phyloP scores from a whole-genome alignment of 2,329 filamentous ascomycete species.

The Emmonsia crescens region DNA sequence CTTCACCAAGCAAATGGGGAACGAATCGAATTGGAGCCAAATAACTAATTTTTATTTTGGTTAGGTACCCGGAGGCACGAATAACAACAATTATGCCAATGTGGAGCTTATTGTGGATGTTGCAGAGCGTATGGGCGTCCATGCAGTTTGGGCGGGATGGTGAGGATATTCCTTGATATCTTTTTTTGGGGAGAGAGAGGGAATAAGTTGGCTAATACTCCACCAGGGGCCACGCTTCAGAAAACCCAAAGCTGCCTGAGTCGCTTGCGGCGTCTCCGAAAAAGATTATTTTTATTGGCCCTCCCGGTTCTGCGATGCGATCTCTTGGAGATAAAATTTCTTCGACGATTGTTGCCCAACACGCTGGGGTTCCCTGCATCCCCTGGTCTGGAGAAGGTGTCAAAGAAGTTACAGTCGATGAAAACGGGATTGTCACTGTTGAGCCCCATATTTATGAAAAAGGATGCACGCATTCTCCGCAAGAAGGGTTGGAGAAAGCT shows the following conservation, averaged over 20 bases:
- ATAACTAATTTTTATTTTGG: slow-evolving; percentile 1
- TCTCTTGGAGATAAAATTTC: slow-evolving; percentile 99
- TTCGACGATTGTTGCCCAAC: slow-evolving; percentile 96
- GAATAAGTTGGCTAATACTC: slow-evolving; percentile 10
- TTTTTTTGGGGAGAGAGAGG: background rate
- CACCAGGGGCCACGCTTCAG: slow-evolving; percentile 83
- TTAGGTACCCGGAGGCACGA: slow-evolving; percentile 86
- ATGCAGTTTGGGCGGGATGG: slow-evolving; percentile 99
- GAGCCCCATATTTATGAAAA: slow-evolving; percentile 73
- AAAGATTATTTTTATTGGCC: slow-evolving; percentile 98
- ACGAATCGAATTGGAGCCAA: background rate
- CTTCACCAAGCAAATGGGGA: background rate
- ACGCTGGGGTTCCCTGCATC: slow-evolving; percentile 91
- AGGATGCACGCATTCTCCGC: slow-evolving; percentile 79
- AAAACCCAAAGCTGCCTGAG: slow-evolving; percentile 96
- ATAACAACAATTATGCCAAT: slow-evolving; percentile 99
- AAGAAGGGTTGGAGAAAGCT: slow-evolving; percentile 81
- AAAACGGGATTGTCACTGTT: slow-evolving; percentile 83
- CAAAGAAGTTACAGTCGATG: slow-evolving; percentile 65
- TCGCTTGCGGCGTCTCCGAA: slow-evolving; percentile 91
- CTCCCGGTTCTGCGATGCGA: slow-evolving; percentile 95
- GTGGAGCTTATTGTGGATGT: slow-evolving; percentile 98
- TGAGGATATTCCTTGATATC: slow-evolving; percentile 37
- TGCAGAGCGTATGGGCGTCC: slow-evolving; percentile 95
- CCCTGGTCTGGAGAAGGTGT: slow-evolving; percentile 98